Evolutionary conservation across 345 rosid species (phyloP).

Genomic region (Lenwebbia sp.): DNA sequence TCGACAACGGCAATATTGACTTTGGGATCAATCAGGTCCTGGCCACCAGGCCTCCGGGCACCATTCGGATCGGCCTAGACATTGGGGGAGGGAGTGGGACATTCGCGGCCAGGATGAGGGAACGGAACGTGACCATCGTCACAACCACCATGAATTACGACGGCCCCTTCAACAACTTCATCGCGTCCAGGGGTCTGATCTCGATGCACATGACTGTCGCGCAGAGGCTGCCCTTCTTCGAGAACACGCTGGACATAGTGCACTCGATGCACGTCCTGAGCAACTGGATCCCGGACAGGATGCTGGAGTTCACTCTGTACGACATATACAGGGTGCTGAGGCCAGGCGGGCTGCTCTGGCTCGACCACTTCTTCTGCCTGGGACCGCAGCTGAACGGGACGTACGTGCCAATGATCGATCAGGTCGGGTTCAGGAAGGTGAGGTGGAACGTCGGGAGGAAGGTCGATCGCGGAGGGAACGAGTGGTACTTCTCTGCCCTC

Average conservation of each 20-base stretch:
- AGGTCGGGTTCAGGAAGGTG: slow-evolving; percentile 30
- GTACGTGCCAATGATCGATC: slow-evolving; percentile 20
- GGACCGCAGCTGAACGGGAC: slow-evolving; percentile 38
- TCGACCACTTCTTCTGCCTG: slow-evolving; percentile 41
- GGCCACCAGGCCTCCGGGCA: slow-evolving; percentile 12
- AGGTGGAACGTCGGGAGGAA: slow-evolving; percentile 36
- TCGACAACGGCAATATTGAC: slow-evolving; percentile 20
- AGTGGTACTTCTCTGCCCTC: slow-evolving; percentile 40
- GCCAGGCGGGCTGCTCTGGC: slow-evolving; percentile 49
- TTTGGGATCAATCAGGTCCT: slow-evolving; percentile 34
- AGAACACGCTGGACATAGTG: slow-evolving; percentile 41
- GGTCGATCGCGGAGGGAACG: slow-evolving; percentile 20
- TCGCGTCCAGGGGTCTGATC: slow-evolving; percentile 42
- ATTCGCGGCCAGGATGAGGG: slow-evolving; percentile 54
- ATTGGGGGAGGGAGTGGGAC: slow-evolving; percentile 36
- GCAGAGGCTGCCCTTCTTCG: slow-evolving; percentile 48
- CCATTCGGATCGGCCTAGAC: slow-evolving; percentile 36
- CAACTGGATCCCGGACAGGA: slow-evolving; percentile 33
- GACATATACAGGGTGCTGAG: slow-evolving; percentile 43
- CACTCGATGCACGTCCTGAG: slow-evolving; percentile 41
- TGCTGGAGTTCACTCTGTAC: slow-evolving; percentile 35
- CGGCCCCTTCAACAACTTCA: slow-evolving; percentile 47
- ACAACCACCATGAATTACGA: slow-evolving; percentile 38
- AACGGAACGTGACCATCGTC: slow-evolving; percentile 34
- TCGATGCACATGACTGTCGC: slow-evolving; percentile 30